Conservation (phyloP, 2,329 filamentous ascomycete species). For the Nigrospora sphaerica region DNA sequence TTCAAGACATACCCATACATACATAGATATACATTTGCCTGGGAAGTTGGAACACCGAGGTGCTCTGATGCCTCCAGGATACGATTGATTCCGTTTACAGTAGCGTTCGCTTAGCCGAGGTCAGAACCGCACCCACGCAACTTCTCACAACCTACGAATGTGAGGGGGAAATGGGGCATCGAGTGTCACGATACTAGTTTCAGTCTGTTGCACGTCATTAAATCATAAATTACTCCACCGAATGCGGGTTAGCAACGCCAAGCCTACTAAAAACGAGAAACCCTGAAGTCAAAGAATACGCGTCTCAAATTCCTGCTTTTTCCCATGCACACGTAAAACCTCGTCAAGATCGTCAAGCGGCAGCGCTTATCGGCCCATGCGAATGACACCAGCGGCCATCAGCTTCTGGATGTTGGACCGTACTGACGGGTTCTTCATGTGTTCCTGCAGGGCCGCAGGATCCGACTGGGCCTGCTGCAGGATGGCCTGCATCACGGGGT, state of each 20-base stretch:
- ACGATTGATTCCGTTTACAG: no score
- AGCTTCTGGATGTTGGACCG: slow-evolving; percentile 89
- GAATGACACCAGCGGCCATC: slow-evolving; percentile 86
- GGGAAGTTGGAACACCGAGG: no score
- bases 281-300: neutral
- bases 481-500: slow-evolving; percentile 96
- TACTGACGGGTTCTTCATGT: slow-evolving; percentile 90
- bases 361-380: slow-evolving; percentile 47
- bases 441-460: slow-evolving; percentile 86
- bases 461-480: slow-evolving; percentile 94
- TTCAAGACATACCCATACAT: no score
- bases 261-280: slow-evolving; percentile 1
- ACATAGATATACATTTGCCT: no score
- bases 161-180: no score
- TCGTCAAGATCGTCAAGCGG: no score
- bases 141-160: no score
- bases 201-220: neutral
- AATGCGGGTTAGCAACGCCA: slow-evolving; percentile 1
- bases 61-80: no score
- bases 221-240: slow-evolving; percentile 2
- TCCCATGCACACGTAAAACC: neutral
- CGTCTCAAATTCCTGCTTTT: neutral
- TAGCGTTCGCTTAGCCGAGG: no score
- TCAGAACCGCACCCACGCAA: no score
- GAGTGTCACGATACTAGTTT: no score